A percentile compares a stretch with the other conserved stretches of the same genome.
phyloP scores from a whole-genome alignment of 2,329 filamentous ascomycete genomes.

The Fusarium stilboides region DNA sequence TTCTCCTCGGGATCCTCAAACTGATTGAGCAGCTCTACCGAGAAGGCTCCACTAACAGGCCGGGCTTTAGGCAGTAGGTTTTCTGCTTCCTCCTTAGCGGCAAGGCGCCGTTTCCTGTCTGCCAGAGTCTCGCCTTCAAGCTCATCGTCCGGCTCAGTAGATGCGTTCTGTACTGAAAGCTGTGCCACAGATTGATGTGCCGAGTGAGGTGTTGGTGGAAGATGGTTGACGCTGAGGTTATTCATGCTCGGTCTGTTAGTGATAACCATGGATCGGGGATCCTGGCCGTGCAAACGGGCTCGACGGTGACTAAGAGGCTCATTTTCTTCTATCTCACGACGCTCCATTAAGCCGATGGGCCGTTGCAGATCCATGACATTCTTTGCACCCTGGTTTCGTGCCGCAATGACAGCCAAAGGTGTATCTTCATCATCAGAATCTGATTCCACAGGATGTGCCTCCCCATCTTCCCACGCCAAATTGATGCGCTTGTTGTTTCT shows the following conservation, averaged over 20 bases:
- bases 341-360: conserved; percentile 83
- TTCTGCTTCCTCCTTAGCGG: conserved; percentile 65
- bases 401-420: conserved; percentile 84
- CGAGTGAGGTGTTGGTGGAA: conserved; percentile 40
- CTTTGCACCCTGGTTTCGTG: conserved; percentile 68
- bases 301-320: conserved; percentile 87
- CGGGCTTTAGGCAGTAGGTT: conserved; percentile 66
- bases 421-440: conserved; percentile 84
- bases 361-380: conserved; percentile 71
- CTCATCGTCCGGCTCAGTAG: conserved; percentile 67
- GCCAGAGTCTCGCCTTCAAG: conserved; percentile 76
- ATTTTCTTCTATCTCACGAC: conserved; percentile 89
- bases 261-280: conserved; percentile 59
- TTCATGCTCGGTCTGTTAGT: conserved; percentile 62
- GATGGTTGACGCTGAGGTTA: conserved; percentile 53
- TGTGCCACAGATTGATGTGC: conserved; percentile 43
- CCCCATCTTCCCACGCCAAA: conserved; percentile 88
- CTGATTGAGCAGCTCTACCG: conserved; percentile 77
- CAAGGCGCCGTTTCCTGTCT: conserved; percentile 76
- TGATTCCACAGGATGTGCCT: conserved; percentile 61
- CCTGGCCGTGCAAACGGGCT: conserved; percentile 78
- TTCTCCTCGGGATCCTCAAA: conserved; percentile 68
- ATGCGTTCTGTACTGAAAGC: conserved; percentile 39
- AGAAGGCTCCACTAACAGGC: conserved; percentile 77
- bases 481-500: conserved; percentile 83